phyloP scores from a whole-genome alignment of 2,329 filamentous ascomycete species.

The Fusarium pseudoanthophilum region DNA sequence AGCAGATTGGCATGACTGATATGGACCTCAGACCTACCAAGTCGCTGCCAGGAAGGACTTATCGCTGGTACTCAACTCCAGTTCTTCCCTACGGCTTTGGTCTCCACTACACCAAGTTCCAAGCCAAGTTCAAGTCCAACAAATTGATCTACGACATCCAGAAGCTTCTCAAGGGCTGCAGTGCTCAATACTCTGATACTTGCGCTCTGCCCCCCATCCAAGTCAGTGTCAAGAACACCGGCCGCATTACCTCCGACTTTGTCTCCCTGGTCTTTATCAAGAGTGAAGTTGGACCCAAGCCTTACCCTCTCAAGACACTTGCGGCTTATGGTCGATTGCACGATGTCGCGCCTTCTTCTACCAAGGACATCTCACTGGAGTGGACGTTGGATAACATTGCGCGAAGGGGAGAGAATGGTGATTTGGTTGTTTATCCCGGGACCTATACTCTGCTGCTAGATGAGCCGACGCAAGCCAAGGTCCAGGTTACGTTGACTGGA shows the following conservation, averaged over 20 bases:
- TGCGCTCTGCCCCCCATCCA: neutral
- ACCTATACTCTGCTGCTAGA: slow-evolving; percentile 4
- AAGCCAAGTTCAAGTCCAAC: slow-evolving; percentile 1
- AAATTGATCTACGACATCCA: neutral
- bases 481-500: neutral
- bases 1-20: neutral
- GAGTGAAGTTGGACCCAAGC: neutral
- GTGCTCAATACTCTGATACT: neutral
- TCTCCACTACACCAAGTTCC: slow-evolving; percentile 3
- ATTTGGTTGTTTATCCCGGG: slow-evolving; percentile 2
- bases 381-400: slow-evolving; percentile 18
- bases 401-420: neutral
- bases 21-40: slow-evolving; percentile 9
- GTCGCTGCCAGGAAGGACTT: neutral
- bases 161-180: neutral
- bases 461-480: neutral
- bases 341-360: neutral
- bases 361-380: neutral
- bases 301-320: slow-evolving; percentile 2
- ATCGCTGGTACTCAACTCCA: neutral
- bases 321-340: neutral
- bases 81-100: neutral
- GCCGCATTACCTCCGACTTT: neutral
- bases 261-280: neutral
- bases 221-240: neutral